These are phyloP conservation scores for Aureobasidium pullulans DNA, from an alignment of 2,329 filamentous ascomycete genomes.

Conservation along the genomic window DNA sequence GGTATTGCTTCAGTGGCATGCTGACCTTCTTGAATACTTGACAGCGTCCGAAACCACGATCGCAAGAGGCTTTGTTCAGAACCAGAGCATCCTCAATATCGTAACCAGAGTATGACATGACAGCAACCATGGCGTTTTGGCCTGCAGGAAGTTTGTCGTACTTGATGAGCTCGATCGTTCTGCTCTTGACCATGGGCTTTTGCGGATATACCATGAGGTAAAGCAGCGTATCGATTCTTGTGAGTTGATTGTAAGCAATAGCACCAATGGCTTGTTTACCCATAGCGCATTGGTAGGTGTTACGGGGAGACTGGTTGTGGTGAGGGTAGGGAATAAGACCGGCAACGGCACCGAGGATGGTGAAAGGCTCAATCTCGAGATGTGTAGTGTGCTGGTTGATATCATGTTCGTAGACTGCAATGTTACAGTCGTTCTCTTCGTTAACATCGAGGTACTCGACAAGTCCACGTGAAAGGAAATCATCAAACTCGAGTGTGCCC, in stretches of 20 bases:
- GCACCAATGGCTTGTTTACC: constrained; percentile 99
- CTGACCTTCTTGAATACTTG: constrained; percentile 97
- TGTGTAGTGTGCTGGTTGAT: constrained; percentile 82
- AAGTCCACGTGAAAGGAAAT: constrained; percentile 81
- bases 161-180: constrained; percentile 92
- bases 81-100: constrained; percentile 98
- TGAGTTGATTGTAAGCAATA: constrained; percentile 97
- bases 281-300: constrained; percentile 98
- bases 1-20: constrained; percentile 78
- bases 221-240: constrained; percentile 88
- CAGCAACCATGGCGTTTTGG: constrained; percentile 93
- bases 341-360: constrained; percentile 87
- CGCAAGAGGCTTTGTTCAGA: constrained; percentile 89
- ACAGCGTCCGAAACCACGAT: constrained; percentile 90
- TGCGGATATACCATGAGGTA: constrained; percentile 98
- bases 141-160: constrained; percentile 97
- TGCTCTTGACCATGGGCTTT: constrained; percentile 92
- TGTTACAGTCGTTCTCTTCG: constrained; percentile 93
- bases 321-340: constrained; percentile 96
- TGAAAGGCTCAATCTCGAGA: constrained; percentile 96
- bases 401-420: constrained; percentile 80
- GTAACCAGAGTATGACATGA: constrained; percentile 99
- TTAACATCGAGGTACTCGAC: constrained; percentile 98
- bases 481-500: constrained; percentile 83
- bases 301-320: constrained; percentile 96